These are phyloP conservation scores for Cryptococcus sp. DNA, from an alignment of 1,284 basidiomycete species.

Conservation along the genomic window DNA sequence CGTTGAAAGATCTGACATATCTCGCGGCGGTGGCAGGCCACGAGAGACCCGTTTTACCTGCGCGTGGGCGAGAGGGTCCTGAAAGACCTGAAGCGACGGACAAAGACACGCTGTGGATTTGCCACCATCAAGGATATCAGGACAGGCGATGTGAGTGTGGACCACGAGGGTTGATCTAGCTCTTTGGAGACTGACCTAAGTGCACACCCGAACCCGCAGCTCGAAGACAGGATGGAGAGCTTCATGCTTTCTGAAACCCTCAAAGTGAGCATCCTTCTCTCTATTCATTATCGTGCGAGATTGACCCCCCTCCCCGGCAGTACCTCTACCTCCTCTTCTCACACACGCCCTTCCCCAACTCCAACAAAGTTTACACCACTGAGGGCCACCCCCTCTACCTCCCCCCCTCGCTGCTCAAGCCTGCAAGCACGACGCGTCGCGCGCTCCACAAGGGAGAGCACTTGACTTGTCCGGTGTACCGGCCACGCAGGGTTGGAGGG, in stretches of 20 bases:
- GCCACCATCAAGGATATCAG: slow-evolving; percentile 74
- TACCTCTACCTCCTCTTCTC: slow-evolving; percentile 90
- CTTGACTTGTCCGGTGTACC: slow-evolving; percentile 69
- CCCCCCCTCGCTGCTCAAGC: slow-evolving; percentile 56
- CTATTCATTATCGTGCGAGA: neutral
- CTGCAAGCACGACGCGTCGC: slow-evolving; percentile 59
- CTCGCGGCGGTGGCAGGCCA: slow-evolving; percentile 62
- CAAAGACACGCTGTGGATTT: slow-evolving; percentile 80
- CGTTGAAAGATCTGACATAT: neutral
- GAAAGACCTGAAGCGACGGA: slow-evolving; percentile 65
- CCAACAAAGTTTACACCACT: slow-evolving; percentile 75
- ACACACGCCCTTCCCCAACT: slow-evolving; percentile 67
- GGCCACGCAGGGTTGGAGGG: slow-evolving; percentile 47
- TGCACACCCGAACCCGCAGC: no score
- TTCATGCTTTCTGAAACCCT: slow-evolving; percentile 86
- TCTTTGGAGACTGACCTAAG: no score
- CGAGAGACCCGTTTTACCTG: slow-evolving; percentile 83
- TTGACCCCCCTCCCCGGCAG: slow-evolving; percentile 49
- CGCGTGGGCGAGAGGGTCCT: slow-evolving; percentile 82
- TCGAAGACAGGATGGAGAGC: slow-evolving; percentile 88
- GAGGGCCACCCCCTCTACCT: slow-evolving; percentile 86
- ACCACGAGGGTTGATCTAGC: neutral
- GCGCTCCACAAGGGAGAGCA: slow-evolving; percentile 62
- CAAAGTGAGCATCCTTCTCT: slow-evolving; percentile 58
- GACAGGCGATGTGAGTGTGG: slow-evolving; percentile 57